Conservation (phyloP, 352 stramenopile species). For the Phytophthora pini region DNA sequence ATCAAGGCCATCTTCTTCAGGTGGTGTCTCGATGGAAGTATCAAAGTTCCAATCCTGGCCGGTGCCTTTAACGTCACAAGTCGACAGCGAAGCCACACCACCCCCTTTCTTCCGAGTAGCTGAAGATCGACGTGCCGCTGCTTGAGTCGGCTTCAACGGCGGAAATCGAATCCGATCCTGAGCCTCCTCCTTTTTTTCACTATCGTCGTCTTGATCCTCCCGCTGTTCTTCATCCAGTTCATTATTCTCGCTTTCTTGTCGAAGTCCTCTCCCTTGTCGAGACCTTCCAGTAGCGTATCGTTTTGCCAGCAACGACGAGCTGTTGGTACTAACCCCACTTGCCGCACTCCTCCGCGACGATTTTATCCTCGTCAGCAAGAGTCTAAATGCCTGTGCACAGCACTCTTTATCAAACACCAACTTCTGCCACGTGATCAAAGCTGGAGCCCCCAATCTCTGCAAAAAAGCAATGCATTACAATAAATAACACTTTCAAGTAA, state of each 20-base stretch:
- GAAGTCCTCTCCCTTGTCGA: neutral
- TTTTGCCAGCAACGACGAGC: constrained; percentile 25
- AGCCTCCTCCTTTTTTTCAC: neutral
- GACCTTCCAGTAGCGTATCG: constrained; percentile 18
- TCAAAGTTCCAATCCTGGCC: constrained; percentile 44
- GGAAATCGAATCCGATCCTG: constrained; percentile 19
- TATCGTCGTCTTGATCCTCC: constrained; percentile 4
- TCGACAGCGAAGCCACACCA: constrained; percentile 1
- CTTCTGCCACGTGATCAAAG: constrained; percentile 70
- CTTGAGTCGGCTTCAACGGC: constrained; percentile 11
- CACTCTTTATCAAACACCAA: constrained; percentile 75
- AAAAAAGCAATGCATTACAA: neutral
- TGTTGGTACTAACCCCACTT: constrained; percentile 29
- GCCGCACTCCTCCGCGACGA: constrained; percentile 39
- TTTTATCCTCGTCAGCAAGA: constrained; percentile 71
- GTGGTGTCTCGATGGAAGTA: constrained; percentile 20
- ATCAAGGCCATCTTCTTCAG: constrained; percentile 20
- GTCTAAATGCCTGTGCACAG: constrained; percentile 57
- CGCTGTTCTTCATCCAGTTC: constrained; percentile 21
- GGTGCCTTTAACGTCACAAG: constrained; percentile 1
- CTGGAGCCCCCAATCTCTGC: constrained; percentile 57
- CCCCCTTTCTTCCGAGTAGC: constrained; percentile 4
- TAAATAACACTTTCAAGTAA: neutral
- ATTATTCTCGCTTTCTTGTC: constrained; percentile 16
- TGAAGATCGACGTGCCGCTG: neutral